These are phyloP conservation scores for Psilocybe tampanensis DNA, from an alignment of 768 basidiomycete species.

Conservation along the genomic window DNA sequence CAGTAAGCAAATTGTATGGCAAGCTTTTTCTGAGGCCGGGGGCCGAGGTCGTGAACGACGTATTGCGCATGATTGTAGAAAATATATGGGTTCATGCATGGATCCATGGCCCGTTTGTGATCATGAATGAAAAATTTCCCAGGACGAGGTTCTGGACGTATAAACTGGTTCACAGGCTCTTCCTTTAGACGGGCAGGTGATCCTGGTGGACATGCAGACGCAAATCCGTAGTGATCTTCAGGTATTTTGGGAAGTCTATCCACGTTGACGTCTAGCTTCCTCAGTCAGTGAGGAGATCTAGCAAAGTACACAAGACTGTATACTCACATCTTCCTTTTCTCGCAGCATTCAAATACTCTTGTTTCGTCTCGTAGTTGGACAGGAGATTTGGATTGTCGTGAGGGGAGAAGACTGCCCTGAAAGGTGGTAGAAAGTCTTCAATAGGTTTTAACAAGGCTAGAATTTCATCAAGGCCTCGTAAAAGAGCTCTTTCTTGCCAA, in stretches of 20 bases:
- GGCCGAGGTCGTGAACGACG: slow-evolving; percentile 47
- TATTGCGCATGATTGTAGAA: slow-evolving; percentile 49
- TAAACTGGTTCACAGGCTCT: slow-evolving; percentile 26
- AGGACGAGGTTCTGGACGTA: slow-evolving; percentile 16
- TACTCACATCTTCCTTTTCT: slow-evolving; percentile 35
- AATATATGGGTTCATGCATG: slow-evolving; percentile 43
- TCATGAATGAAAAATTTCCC: slow-evolving; percentile 47
- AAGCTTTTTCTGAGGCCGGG: slow-evolving; percentile 38
- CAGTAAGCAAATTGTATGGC: slow-evolving; percentile 54
- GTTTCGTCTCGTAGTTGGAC: slow-evolving; percentile 35
- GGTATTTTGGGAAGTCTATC: slow-evolving; percentile 28
- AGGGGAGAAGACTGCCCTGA: slow-evolving; percentile 51
- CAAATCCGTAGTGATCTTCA: slow-evolving; percentile 33
- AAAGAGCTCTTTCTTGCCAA: neutral
- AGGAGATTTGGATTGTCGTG: slow-evolving; percentile 47
- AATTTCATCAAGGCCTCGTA: slow-evolving; percentile 19
- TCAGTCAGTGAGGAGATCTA: neutral
- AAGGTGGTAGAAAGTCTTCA: slow-evolving; percentile 42
- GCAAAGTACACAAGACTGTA: neutral
- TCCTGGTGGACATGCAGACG: slow-evolving; percentile 36
- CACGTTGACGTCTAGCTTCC: slow-evolving; percentile 29
- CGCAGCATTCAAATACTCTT: slow-evolving; percentile 36
- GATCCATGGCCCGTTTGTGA: slow-evolving; percentile 46
- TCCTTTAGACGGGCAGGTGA: slow-evolving; percentile 27
- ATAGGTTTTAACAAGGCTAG: slow-evolving; percentile 44